Base-by-base conservation (phyloP, 2,329 filamentous ascomycete species). In the Zymoseptoria pseudotritici region DNA sequence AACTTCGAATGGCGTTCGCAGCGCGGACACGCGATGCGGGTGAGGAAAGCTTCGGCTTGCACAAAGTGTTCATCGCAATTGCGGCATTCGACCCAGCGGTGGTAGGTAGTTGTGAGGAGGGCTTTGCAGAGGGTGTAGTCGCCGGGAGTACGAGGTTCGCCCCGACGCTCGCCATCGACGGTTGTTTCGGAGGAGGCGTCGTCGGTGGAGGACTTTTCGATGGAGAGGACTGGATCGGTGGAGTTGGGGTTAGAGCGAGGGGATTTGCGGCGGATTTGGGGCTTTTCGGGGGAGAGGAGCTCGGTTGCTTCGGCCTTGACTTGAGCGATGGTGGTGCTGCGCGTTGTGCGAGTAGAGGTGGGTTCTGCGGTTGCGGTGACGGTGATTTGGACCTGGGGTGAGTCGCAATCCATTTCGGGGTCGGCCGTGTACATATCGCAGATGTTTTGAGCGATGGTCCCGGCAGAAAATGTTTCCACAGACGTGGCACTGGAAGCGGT, bases 1-100 rank as follows among this genome's bases (percentile, higher is more conserved):
- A 99, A 78, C 77, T 96, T 97, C 17, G 90, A 95, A 71, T 99
- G 94, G 0, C 94, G 85, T 76, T 99, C 94, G 74, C 94, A 99
- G 6, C 94, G 85, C 3, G 91, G 92, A 72, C 94, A 99, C 17
- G 90, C 88, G 54, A 88, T 86, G 56, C 88, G 85, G 1, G 92
- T 97, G 65, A 87, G 87, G 73, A 96, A 97, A 0, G 90, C 91
- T 64, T 97, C 89, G 50, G 85, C 82, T 73, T 97, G 93, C 5
- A 97, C 88, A 71, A 97, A 99, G 61, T 87, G 85, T 0, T 82
- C 82, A 55, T 84, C 83, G 76, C 94, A 99, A 56, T 89, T 91
- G 56, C 86, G 89, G 76, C 94, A 99, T 63, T 91, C 85, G 52
- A 96, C 89, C 93, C 92, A 97, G 59, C 83, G 70, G 80, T 91